Base-by-base conservation (phyloP, 345 rosid genomes). In the Durio zibethinus region DNA sequence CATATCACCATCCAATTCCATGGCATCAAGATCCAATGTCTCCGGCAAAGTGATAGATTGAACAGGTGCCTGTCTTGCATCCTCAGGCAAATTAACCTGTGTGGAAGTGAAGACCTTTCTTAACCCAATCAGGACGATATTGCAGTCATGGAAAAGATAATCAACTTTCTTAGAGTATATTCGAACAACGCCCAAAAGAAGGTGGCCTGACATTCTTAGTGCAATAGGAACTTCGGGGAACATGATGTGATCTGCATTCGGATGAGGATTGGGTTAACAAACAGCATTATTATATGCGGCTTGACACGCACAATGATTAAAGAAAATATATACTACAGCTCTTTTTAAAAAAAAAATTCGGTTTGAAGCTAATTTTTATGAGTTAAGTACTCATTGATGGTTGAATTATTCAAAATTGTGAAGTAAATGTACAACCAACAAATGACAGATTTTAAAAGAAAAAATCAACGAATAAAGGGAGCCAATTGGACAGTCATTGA, bases 121-220 rank as follows among this genome's bases (percentile, higher is more conserved):
- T 10, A 96, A 81, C 57, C 88, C 85, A 77, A 81, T 62, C 50
- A 84, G 80, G 20, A 82, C 68, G 43, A 80, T 78, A 65, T 82
- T 86, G 23, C 92, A 96, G 73, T 96, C 99, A 45, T 86, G 88
- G 77, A 73, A 81, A n/a, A 93, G 90, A 75, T 91, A 96, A 48
- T 96, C 97, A 16, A 94, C 95, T 83, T 96, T 88, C 89, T 90
- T 93, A 1, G 97, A 87, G 76, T 92, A 96, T 76, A 96, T 94
- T 59, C 97, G 87, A 80, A 91, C 97, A 80, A 96, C 89, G 0
- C 99, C 99, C n/a, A 94, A 65, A 63, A 96, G 85, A 74, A 96
- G 97, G 57, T 94, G 93, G 40, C 97, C 86, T 0, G 97, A 91
- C 89, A 91, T 78, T 79, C 99, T 89, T 79, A 96, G 79, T 0